Base-by-base conservation (phyloP, 2,329 filamentous ascomycete species). In the Zymoseptoria crescenta region DNA sequence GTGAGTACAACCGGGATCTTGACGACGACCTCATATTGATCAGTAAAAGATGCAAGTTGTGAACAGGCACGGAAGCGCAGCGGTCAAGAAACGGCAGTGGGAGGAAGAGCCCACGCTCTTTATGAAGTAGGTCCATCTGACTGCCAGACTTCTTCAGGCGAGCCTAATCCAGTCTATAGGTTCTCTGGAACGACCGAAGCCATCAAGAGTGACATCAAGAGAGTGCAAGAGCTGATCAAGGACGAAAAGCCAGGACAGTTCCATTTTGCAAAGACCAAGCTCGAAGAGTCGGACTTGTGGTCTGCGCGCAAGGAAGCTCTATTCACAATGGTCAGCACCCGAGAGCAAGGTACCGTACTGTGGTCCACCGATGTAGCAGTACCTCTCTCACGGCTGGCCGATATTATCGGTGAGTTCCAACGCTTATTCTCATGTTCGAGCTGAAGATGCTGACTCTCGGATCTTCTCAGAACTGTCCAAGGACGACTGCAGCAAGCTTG, bases 401-500 rank as follows among this genome's bases (percentile, higher is more conserved):
- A 86, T 67, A 83, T 86, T 53, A 84, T 86, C 48, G 59, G 56
- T 57, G 16, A 45, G 58, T 57, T 6, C 1, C 35, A n/a, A 16
- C 8, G 30, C 3, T 3, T 48, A 0, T 10, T 10, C 21, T n/a
- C 19, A 2, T 9, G 13, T 13, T 2, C 13, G 10, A 51, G 8
- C 19, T 24, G 16, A 13, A 30, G 2, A 9, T 20, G 29, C 54
- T 56, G 30, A 56, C 30, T n/a, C 4, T 2, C 13, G 5, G 13
- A 9, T 5, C 8, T 7, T 49, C 10, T 24, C 21, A 58, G 91
- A 96, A 72, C 80, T 91, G 50, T 92, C 89, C 63, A 96, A 96
- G 77, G 88, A 89, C 71, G 90, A 96, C 69, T 87, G 96, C 81
- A 88, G 93, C 68, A 85, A 90, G 10, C 79, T 96, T 9, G 91